Conservation (phyloP, 176 grass and related monocot species). For the Luzula sylvatica region DNA sequence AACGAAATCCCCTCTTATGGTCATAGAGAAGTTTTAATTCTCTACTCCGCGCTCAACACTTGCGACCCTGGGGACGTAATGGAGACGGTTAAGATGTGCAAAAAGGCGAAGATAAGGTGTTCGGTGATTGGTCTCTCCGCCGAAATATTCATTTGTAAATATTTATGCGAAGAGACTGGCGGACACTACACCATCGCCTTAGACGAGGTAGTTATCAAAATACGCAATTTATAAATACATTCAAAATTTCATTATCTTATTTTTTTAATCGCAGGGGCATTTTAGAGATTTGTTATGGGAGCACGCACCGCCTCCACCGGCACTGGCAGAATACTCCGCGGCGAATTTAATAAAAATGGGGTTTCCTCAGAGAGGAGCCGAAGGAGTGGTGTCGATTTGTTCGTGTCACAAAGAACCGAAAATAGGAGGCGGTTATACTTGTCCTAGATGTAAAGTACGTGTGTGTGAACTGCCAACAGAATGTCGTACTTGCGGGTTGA, state of each 20-base stretch:
- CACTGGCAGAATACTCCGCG: slow-evolving; percentile 93
- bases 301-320: slow-evolving; percentile 80
- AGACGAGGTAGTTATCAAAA: slow-evolving; percentile 41
- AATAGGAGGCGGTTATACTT: slow-evolving; percentile 80
- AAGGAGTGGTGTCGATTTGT: slow-evolving; percentile 91
- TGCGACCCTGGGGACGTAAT: slow-evolving; percentile 87
- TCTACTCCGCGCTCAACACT: slow-evolving; percentile 80
- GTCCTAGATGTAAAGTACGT: slow-evolving; percentile 95
- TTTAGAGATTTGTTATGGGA: slow-evolving; percentile 90
- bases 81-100: slow-evolving; percentile 76
- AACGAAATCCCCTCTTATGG: slow-evolving; percentile 86
- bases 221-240: not conserved
- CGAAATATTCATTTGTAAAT: slow-evolving; percentile 91
- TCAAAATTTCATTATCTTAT: slow-evolving; percentile 8
- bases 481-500: slow-evolving; percentile 80
- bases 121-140: slow-evolving; percentile 84
- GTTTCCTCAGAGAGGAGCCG: slow-evolving; percentile 91
- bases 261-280: slow-evolving; percentile 56
- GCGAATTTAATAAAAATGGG: slow-evolving; percentile 99
- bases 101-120: slow-evolving; percentile 81
- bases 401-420: slow-evolving; percentile 93
- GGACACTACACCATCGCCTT: slow-evolving; percentile 81
- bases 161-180: slow-evolving; percentile 85
- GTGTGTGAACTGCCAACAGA: slow-evolving; percentile 89
- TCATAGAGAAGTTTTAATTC: slow-evolving; percentile 74